phyloP scores from a whole-genome alignment of 2,329 filamentous ascomycete species.

The Neofusicoccum sp. region DNA sequence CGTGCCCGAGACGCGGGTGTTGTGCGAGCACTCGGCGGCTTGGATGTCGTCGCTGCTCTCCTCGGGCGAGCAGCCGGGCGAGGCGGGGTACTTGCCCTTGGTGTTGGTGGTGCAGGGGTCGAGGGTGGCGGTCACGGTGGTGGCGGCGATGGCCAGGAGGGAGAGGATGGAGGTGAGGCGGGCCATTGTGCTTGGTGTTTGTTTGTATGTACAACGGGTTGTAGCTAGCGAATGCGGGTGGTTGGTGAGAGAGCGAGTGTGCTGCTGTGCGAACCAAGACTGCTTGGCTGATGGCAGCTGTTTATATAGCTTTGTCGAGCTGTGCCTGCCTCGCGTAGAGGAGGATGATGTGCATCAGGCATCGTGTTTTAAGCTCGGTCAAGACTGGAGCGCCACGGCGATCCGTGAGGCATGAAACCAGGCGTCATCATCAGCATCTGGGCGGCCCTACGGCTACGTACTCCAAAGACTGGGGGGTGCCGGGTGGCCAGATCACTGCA shows the following conservation, averaged over 20 bases:
- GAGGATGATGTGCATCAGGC: background rate
- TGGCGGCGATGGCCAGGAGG: conserved; percentile 19
- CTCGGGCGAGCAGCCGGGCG: conserved; percentile 22
- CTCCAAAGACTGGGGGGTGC: background rate
- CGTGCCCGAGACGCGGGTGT: conserved; percentile 36
- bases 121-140: conserved; percentile 33
- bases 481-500: background rate
- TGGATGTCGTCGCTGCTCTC: conserved; percentile 40
- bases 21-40: conserved; percentile 44
- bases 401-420: conserved; percentile 1
- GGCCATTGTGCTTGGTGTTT: background rate
- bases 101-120: conserved; percentile 39
- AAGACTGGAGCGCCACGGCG: background rate
- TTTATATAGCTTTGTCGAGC: too few species aligned
- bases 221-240: background rate
- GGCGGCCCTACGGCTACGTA: background rate
- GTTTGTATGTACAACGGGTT: too few species aligned
- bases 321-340: background rate
- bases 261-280: background rate
- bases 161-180: conserved; percentile 17
- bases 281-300: background rate
- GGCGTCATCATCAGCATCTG: background rate
- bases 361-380: background rate
- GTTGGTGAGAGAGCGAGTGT: background rate
- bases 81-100: conserved; percentile 32